These are phyloP conservation scores for Fraxinus angustifolia DNA, from an alignment of 305 asterid species.

Conservation along the genomic window DNA sequence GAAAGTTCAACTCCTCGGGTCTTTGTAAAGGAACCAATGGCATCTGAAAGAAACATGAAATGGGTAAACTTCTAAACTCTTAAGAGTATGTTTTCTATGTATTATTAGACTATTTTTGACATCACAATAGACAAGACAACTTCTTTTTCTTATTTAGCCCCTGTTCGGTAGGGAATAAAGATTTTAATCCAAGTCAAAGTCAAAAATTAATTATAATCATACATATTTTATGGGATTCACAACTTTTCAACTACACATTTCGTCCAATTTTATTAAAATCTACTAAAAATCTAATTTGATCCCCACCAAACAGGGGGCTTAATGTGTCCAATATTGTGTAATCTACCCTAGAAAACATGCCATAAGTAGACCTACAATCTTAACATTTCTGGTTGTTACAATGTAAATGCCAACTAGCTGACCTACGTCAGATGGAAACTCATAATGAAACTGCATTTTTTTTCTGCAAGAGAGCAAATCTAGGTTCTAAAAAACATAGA, in stretches of 20 bases:
- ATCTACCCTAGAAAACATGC: neutral
- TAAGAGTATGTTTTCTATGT: neutral
- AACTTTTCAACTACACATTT: neutral
- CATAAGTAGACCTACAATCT: neutral
- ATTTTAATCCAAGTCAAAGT: neutral
- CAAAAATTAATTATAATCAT: neutral
- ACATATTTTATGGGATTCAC: neutral
- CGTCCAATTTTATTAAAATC: neutral
- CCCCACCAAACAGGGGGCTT: neutral
- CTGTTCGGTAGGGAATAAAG: neutral
- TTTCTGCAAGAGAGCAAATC: neutral
- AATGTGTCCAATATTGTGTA: neutral
- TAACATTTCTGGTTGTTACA: slow-evolving; percentile 1
- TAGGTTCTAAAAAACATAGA: neutral
- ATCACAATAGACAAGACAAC: neutral
- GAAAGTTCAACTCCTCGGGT: slow-evolving; percentile 54
- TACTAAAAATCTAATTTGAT: neutral
- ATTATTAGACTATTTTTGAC: neutral
- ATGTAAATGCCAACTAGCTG: neutral
- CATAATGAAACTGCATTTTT: neutral
- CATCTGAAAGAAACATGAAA: slow-evolving; percentile 43
- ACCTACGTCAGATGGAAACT: neutral
- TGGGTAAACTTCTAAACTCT: neutral
- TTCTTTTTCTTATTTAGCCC: neutral
- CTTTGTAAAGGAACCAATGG: slow-evolving; percentile 71